Conservation (phyloP, 1,284 basidiomycete genomes). For the Salmacisia buchloeana region DNA sequence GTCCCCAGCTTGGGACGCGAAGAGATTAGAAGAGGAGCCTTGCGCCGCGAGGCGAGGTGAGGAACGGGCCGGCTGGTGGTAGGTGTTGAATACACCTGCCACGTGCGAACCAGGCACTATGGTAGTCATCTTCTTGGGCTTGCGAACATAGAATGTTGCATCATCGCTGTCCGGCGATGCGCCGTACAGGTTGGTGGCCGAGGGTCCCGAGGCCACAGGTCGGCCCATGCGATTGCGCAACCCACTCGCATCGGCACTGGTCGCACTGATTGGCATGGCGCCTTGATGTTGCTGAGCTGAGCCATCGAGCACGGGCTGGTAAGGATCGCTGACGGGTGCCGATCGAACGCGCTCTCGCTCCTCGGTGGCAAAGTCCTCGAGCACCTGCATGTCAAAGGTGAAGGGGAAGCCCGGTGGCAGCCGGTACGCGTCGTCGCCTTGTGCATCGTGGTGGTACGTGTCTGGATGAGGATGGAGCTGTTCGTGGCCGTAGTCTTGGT, state of each 20-base stretch:
- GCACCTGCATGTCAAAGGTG: slow-evolving; percentile 40
- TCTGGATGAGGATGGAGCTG: slow-evolving; percentile 12
- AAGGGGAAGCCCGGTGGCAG: slow-evolving; percentile 42
- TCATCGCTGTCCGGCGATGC: slow-evolving; percentile 42
- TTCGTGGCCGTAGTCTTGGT: slow-evolving; percentile 9
- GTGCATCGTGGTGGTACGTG: slow-evolving; percentile 13
- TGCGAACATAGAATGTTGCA: slow-evolving; percentile 45
- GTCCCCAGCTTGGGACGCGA: background rate
- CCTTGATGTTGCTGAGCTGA: background rate
- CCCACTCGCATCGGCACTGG: background rate
- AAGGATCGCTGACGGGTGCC: background rate
- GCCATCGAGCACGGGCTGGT: background rate
- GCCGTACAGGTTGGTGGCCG: slow-evolving; percentile 21
- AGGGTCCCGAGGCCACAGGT: background rate
- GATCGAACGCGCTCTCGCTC: slow-evolving; percentile 34
- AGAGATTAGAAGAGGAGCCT: background rate
- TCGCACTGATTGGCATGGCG: background rate
- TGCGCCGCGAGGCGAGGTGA: background rate
- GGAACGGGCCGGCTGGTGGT: background rate
- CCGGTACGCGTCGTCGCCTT: background rate
- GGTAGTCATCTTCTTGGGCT: slow-evolving; percentile 34
- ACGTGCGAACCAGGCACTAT: slow-evolving; percentile 19
- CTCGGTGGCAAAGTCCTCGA: slow-evolving; percentile 42
- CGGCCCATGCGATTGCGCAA: slow-evolving; percentile 3
- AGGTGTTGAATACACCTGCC: background rate